Base-by-base conservation (phyloP, 2,329 filamentous ascomycete species). In the Xylariaceae sp. region DNA sequence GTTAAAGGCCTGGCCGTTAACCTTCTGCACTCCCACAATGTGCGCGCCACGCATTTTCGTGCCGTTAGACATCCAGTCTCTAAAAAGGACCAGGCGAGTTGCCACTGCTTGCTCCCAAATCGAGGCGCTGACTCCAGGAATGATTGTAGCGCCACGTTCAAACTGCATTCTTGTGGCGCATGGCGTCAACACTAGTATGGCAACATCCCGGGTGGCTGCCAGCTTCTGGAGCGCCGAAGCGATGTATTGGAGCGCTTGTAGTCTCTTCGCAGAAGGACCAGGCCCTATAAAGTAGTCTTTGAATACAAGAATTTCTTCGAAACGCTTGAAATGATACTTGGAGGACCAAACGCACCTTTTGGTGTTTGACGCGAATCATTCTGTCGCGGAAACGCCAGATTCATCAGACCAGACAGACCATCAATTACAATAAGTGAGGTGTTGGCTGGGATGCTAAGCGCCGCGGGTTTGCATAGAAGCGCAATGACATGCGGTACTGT, bases 51-150 rank as follows among this genome's bases (percentile, higher is more conserved):
- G 70, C 20, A 71, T 67, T 16, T 64, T 66, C 36, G 67, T 67
- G 35, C 67, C 66, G 42, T 68, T 66, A 67, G 74, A 79, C 50
- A 72, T 76, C 78, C 80, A 91, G 67, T 95, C 88, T 57, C 86
- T 78, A 64, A 93, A 95, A 25, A 95, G 66, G 20, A 85, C 84
- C 49, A 95, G 64, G 43, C 89, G 77, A 34, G 82, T 86, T 50
- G 81, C 79, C 29, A 95, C 72, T 23, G 82, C 85, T 52, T 80
- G 82, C 49, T 95, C 90, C 91, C 91, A 96, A 34, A 86, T 80
- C 17, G 74, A 75, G 12, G 86, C 83, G 45, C 85, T 85, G 51
- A 96, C 75, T 33, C 88, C 82, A 14, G 90, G 86, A 42, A 84
- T 77, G 39, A 97, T 71, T 10, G 84, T 78, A 12, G 90, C 86